A percentile compares a stretch with the other conserved stretches of the same genome.
Conservation (phyloP, 1,284 basidiomycete species). For the Cryptococcus sp. region DNA sequence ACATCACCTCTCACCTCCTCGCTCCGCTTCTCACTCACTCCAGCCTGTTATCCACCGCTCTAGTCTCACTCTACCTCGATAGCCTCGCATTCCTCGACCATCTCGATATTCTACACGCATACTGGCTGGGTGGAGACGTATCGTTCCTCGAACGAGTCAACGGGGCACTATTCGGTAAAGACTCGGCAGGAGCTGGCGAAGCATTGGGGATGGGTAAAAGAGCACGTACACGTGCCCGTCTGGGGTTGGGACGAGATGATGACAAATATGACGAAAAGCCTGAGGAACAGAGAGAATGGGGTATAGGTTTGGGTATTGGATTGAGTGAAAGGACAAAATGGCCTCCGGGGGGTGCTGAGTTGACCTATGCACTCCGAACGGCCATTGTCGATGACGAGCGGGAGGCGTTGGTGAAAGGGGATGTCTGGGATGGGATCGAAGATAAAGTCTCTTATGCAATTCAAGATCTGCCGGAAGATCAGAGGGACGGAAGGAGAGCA, state of each 20-base stretch:
- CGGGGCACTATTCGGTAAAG: slow-evolving; percentile 37
- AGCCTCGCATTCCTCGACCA: slow-evolving; percentile 39
- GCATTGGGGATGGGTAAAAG: slow-evolving; percentile 31
- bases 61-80: slow-evolving; percentile 40
- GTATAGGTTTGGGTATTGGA: slow-evolving; percentile 65
- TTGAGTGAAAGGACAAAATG: slow-evolving; percentile 66
- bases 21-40: slow-evolving; percentile 32
- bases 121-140: slow-evolving; percentile 40
- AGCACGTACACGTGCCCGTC: slow-evolving; percentile 32
- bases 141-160: slow-evolving; percentile 35
- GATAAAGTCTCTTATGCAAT: slow-evolving; percentile 76
- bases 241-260: slow-evolving; percentile 22
- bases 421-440: slow-evolving; percentile 60
- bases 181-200: slow-evolving; percentile 27
- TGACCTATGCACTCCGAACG: slow-evolving; percentile 67
- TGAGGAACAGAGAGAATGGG: slow-evolving; percentile 29
- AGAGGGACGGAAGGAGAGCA: slow-evolving; percentile 53
- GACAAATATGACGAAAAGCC: not conserved
- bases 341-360: slow-evolving; percentile 77
- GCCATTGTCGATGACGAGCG: slow-evolving; percentile 33
- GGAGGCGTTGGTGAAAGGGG: slow-evolving; percentile 11
- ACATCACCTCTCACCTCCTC: slow-evolving; percentile 33
- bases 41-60: slow-evolving; percentile 32
- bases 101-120: slow-evolving; percentile 37
- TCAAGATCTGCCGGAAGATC: slow-evolving; percentile 58